Conservation (phyloP, 345 rosid genomes). For the Sisymbrium irio region DNA sequence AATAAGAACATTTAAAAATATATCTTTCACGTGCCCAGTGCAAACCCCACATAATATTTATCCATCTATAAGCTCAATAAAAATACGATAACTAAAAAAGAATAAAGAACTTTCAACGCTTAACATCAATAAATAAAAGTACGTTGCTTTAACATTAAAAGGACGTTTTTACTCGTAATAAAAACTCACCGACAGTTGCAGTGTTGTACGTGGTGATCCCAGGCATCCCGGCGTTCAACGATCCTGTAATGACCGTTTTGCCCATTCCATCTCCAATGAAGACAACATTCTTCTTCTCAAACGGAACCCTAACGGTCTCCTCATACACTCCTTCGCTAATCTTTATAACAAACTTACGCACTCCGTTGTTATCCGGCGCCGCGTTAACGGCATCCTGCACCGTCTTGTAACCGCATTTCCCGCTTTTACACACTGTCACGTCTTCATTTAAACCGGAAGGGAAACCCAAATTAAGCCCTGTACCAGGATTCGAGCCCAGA, state of each 20-base stretch:
- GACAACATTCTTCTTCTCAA: constrained; percentile 77
- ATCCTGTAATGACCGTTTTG: constrained; percentile 79
- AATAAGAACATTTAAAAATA: background rate
- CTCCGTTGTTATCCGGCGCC: constrained; percentile 54
- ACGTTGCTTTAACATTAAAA: constrained; percentile 8
- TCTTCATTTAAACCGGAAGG: constrained; percentile 49
- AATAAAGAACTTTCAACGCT: background rate
- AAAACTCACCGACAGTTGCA: constrained; percentile 72
- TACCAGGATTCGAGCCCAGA: constrained; percentile 15
- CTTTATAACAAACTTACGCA: constrained; percentile 49
- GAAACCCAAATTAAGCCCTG: constrained; percentile 34
- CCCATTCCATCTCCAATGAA: constrained; percentile 84
- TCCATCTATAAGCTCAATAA: background rate
- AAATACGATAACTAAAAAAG: background rate
- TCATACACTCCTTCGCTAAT: constrained; percentile 66
- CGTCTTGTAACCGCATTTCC: constrained; percentile 45
- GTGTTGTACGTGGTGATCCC: constrained; percentile 71
- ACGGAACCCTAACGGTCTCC: constrained; percentile 72
- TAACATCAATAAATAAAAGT: background rate
- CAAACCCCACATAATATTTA: constrained; percentile 3
- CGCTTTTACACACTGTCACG: constrained; percentile 68
- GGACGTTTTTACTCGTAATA: background rate
- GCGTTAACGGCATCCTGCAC: constrained; percentile 83
- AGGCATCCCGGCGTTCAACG: constrained; percentile 49
- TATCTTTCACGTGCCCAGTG: background rate